These are phyloP conservation scores for Plenodomus lindquistii DNA, from an alignment of 2,329 filamentous ascomycete species.

Conservation along the genomic window DNA sequence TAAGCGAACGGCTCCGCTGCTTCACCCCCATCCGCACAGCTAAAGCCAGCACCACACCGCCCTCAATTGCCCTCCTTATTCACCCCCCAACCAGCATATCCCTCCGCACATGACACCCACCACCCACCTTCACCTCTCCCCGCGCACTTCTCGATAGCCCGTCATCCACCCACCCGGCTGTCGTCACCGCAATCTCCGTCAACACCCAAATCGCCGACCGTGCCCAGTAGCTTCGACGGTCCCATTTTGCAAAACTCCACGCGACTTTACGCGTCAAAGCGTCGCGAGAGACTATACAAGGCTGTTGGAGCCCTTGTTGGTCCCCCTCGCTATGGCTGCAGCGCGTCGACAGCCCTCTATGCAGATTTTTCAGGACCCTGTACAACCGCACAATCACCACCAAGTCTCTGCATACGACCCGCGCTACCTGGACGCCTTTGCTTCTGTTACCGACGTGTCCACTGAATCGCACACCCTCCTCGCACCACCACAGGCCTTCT, in stretches of 20 bases:
- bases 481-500: constrained; percentile 60
- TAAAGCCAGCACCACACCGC: constrained; percentile 31
- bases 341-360: constrained; percentile 60
- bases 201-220: constrained; percentile 28
- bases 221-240: constrained; percentile 23
- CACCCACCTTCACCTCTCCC: constrained; percentile 22
- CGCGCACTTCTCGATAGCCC: constrained; percentile 15
- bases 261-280: constrained; percentile 49
- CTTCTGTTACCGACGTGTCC: constrained; percentile 50
- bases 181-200: constrained; percentile 42
- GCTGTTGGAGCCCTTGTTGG: constrained; percentile 28
- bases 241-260: constrained; percentile 34
- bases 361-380: constrained; percentile 63
- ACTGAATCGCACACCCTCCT: constrained; percentile 67
- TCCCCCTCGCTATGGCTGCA: constrained; percentile 52
- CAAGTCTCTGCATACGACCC: constrained; percentile 54
- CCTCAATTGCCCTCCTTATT: constrained; percentile 28
- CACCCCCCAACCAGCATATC: constrained; percentile 17
- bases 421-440: constrained; percentile 54
- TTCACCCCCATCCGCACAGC: constrained; percentile 33
- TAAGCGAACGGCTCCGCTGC: constrained; percentile 39
- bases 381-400: constrained; percentile 47
- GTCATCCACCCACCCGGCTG: constrained; percentile 19
- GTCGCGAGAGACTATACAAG: constrained; percentile 34
- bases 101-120: constrained; percentile 19